Conservation (phyloP, 257 asterid genomes). For the Nicotiana tabacum region DNA sequence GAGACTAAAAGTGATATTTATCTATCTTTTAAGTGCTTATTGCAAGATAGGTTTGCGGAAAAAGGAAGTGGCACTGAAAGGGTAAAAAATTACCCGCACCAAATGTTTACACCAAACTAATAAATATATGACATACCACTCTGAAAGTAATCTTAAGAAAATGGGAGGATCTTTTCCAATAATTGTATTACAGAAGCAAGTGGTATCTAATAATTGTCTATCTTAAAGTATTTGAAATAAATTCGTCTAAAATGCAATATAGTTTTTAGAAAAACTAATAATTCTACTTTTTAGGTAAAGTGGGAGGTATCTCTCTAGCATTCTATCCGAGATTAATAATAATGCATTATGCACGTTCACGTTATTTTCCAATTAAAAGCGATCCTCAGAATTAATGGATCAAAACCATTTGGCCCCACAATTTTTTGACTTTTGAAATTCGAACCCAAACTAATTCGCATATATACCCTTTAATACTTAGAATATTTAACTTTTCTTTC, state of each 20-base stretch:
- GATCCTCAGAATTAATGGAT: not conserved
- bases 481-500: no score
- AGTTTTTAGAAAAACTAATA: not conserved
- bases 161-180: not conserved
- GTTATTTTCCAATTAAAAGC: not conserved
- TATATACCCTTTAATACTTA: no score
- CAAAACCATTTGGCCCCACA: not conserved
- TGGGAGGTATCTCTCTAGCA: not conserved
- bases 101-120: no score
- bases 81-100: no score
- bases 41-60: not conserved
- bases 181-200: not conserved
- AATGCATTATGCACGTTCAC: not conserved
- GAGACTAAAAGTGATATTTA: no score
- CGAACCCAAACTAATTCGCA: no score
- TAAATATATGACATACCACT: no score
- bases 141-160: not conserved
- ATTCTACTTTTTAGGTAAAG: not conserved
- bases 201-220: not conserved
- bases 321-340: not conserved
- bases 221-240: not conserved
- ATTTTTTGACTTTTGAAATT: not conserved
- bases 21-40: not conserved
- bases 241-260: no score
- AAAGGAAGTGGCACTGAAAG: no score